Conservation (phyloP, 2,329 filamentous ascomycete genomes). For the Pseudogymnoascus sp. region DNA sequence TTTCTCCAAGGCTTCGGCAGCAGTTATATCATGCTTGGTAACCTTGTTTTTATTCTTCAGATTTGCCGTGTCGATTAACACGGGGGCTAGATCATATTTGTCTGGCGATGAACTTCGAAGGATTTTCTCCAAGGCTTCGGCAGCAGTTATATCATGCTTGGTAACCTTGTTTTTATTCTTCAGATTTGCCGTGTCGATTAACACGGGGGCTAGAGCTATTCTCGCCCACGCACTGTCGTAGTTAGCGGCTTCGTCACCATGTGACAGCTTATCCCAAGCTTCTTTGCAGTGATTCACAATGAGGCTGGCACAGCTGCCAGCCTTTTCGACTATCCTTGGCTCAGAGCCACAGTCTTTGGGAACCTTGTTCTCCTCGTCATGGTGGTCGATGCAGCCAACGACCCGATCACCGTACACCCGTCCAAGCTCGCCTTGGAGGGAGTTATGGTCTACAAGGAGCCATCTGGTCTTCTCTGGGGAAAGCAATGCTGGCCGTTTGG, state of each 20-base stretch:
- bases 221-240: constrained; percentile 41
- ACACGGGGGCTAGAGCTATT: constrained; percentile 61
- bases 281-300: constrained; percentile 53
- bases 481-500: constrained; percentile 35
- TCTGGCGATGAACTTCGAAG: constrained; percentile 27
- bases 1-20: constrained; percentile 52
- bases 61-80: constrained; percentile 67
- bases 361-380: constrained; percentile 61
- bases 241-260: constrained; percentile 33
- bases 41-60: constrained; percentile 58
- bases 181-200: constrained; percentile 67
- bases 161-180: constrained; percentile 57
- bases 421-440: constrained; percentile 55
- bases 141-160: constrained; percentile 50
- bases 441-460: constrained; percentile 77
- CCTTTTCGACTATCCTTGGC: constrained; percentile 56
- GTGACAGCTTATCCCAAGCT: constrained; percentile 50
- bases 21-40: constrained; percentile 51
- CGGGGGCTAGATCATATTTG: constrained; percentile 53
- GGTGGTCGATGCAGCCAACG: constrained; percentile 68
- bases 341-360: constrained; percentile 36
- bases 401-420: constrained; percentile 46
- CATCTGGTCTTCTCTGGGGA: constrained; percentile 52
- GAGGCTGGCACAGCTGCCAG: constrained; percentile 68
- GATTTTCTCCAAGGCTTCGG: constrained; percentile 49